These are phyloP conservation scores for Calycina marina DNA, from an alignment of 2,329 filamentous ascomycete genomes.

Conservation along the genomic window DNA sequence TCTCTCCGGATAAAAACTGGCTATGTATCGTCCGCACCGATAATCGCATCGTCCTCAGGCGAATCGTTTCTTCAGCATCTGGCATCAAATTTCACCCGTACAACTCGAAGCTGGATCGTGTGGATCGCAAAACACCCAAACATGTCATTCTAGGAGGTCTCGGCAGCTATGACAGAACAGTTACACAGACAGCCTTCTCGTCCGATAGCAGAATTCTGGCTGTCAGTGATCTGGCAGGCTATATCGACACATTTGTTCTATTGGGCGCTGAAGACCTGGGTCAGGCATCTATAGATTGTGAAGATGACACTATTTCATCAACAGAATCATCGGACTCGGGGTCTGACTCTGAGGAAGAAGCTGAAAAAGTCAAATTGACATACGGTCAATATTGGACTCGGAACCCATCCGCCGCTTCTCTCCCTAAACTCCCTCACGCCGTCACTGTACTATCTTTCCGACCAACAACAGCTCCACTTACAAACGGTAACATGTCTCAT, in stretches of 20 bases:
- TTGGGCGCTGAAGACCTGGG: slow-evolving; percentile 37
- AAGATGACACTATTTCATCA: slow-evolving; percentile 23
- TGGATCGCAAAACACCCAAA: slow-evolving; percentile 39
- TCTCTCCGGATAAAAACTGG: slow-evolving; percentile 60
- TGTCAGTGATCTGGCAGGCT: slow-evolving; percentile 68
- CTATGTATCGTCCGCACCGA: slow-evolving; percentile 49
- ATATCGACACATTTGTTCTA: slow-evolving; percentile 75
- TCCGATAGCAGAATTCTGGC: slow-evolving; percentile 67
- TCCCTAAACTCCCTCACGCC: slow-evolving; percentile 52
- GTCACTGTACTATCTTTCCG: slow-evolving; percentile 57
- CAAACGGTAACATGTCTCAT: slow-evolving; percentile 29
- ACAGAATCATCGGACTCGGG: slow-evolving; percentile 27
- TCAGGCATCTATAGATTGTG: slow-evolving; percentile 24
- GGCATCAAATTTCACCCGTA: slow-evolving; percentile 28
- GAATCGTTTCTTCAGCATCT: slow-evolving; percentile 28
- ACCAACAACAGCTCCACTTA: slow-evolving; percentile 25
- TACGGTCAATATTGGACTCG: slow-evolving; percentile 59
- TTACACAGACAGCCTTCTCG: slow-evolving; percentile 66
- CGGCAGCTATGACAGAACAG: slow-evolving; percentile 61
- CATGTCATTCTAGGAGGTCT: slow-evolving; percentile 47
- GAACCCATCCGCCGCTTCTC: slow-evolving; percentile 54
- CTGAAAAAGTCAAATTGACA: slow-evolving; percentile 30
- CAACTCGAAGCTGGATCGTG: slow-evolving; percentile 34
- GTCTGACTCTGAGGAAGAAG: slow-evolving; percentile 28
- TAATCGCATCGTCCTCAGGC: slow-evolving; percentile 39